Evolutionary conservation across 208 protist species (phyloP).

Genomic region (Acanthamoeba castellanii): DNA sequence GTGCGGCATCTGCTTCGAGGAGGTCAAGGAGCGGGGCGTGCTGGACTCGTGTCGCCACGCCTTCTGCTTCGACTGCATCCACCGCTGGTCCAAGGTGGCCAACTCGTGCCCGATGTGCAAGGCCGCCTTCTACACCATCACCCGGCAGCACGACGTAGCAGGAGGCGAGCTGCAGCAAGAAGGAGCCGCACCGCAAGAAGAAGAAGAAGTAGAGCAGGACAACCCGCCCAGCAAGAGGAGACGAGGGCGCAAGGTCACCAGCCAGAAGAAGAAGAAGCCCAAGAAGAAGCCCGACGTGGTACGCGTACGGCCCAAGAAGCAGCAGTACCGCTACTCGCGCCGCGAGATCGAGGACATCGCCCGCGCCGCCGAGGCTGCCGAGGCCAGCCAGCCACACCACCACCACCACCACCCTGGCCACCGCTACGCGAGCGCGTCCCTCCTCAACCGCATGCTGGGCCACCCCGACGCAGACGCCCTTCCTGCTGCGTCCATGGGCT

Average conservation of each 20-base stretch:
- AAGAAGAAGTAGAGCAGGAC: not conserved
- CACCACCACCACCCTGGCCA: not conserved
- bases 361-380: not conserved
- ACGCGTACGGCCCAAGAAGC: slow-evolving; percentile 47
- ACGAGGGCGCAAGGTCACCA: not conserved
- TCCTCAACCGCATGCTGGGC: not conserved
- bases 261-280: not conserved
- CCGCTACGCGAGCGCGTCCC: not conserved
- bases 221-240: not conserved
- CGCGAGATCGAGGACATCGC: slow-evolving; percentile 67
- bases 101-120: slow-evolving; percentile 68
- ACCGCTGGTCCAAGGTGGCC: slow-evolving; percentile 59
- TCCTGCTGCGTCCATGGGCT: not conserved
- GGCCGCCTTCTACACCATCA: slow-evolving; percentile 46
- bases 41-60: slow-evolving; percentile 25
- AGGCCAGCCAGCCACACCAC: not conserved
- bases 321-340: slow-evolving; percentile 53
- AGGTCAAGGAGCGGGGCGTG: slow-evolving; percentile 15
- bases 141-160: not conserved
- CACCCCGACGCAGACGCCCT: not conserved
- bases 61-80: slow-evolving; percentile 55
- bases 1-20: slow-evolving; percentile 68
- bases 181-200: not conserved
- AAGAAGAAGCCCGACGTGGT: slow-evolving; percentile 23
- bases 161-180: too few species aligned